Evolutionary conservation across 2,329 filamentous ascomycete genomes (phyloP).

Genomic region (Fonsecaea erecta): DNA sequence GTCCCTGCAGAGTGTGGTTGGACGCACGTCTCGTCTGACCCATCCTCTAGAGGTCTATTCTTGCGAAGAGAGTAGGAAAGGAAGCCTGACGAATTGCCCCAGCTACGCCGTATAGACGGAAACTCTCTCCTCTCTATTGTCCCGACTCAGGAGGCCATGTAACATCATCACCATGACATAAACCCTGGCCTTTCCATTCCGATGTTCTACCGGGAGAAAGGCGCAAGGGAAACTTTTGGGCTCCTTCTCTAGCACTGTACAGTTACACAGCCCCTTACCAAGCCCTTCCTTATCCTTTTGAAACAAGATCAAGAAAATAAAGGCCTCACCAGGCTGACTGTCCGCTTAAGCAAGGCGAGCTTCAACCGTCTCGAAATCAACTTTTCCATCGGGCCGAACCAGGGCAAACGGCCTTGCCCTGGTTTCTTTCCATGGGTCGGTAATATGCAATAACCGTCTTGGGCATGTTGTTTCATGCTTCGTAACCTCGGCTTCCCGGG

Average conservation of each 20-base stretch:
- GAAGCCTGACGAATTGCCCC: not conserved
- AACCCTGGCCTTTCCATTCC: not conserved
- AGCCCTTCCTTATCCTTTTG: not conserved
- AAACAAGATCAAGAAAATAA: not conserved
- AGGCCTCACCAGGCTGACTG: constrained; percentile 5
- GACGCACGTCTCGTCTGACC: not conserved
- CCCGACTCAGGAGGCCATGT: not conserved
- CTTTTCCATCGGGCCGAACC: constrained; percentile 5
- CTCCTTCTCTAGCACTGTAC: not conserved
- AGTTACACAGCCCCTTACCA: not conserved
- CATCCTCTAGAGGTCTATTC: not conserved
- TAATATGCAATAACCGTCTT: constrained; percentile 6
- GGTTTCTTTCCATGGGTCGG: not conserved
- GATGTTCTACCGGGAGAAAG: constrained; percentile 13
- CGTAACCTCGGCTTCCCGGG: constrained; percentile 6
- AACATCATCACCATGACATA: not conserved
- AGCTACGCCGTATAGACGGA: not conserved
- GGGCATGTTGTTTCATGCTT: constrained; percentile 11
- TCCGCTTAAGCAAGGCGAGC: not conserved
- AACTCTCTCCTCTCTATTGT: not conserved
- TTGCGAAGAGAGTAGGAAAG: not conserved
- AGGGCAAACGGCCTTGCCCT: not conserved
- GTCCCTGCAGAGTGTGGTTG: not conserved
- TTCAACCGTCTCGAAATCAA: not conserved
- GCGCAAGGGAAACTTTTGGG: not conserved